These are phyloP conservation scores for Lathyrus tuberosus DNA, from an alignment of 306 rosid species.

Conservation along the genomic window DNA sequence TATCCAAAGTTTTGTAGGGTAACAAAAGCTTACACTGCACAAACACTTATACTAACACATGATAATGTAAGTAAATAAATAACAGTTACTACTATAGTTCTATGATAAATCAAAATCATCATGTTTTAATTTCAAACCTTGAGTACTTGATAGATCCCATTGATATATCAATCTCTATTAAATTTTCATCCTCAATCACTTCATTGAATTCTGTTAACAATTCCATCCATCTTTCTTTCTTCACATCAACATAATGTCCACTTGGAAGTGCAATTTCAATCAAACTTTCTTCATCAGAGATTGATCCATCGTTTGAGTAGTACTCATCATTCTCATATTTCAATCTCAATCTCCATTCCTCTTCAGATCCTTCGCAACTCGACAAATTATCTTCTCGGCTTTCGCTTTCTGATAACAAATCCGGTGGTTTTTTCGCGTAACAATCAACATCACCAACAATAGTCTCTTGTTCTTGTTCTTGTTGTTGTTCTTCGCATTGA, in stretches of 20 bases:
- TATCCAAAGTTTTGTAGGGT: slow-evolving; percentile 59
- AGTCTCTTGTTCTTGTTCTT: slow-evolving; percentile 22
- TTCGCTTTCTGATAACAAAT: slow-evolving; percentile 52
- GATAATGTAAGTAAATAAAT: not conserved
- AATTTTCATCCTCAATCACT: slow-evolving; percentile 83
- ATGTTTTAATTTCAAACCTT: slow-evolving; percentile 87
- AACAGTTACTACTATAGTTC: not conserved
- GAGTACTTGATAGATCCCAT: slow-evolving; percentile 95
- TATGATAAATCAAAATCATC: slow-evolving; percentile 21
- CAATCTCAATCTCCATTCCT: slow-evolving; percentile 40
- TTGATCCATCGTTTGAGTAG: slow-evolving; percentile 49
- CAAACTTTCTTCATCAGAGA: slow-evolving; percentile 95
- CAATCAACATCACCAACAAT: too few relatives aligned
- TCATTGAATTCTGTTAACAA: slow-evolving; percentile 75
- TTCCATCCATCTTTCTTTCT: slow-evolving; percentile 46
- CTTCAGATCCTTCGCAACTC: slow-evolving; percentile 63
- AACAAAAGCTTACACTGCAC: not conserved
- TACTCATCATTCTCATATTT: slow-evolving; percentile 15
- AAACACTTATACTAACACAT: slow-evolving; percentile 31
- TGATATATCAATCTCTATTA: slow-evolving; percentile 92
- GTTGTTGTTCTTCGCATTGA: slow-evolving; percentile 20
- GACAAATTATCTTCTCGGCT: slow-evolving; percentile 47
- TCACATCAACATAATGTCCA: slow-evolving; percentile 53
- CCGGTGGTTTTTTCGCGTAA: slow-evolving; percentile 21
- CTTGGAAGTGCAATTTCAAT: slow-evolving; percentile 84